Base-by-base conservation (phyloP, 352 stramenopile genomes). In the Pythium utonaiense region DNA sequence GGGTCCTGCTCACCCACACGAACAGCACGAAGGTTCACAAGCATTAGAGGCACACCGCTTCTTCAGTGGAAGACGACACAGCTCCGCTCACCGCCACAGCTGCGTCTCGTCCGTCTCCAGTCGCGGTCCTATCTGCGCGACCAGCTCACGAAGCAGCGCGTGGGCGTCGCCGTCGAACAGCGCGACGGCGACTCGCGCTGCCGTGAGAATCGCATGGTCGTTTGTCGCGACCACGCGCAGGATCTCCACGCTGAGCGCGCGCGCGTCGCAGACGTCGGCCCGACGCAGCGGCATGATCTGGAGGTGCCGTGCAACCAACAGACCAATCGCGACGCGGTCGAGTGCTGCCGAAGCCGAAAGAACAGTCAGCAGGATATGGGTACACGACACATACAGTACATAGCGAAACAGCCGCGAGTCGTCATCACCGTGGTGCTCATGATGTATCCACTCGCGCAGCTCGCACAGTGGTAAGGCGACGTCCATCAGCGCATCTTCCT, bases 401-500 rank as follows among this genome's bases (percentile, higher is more conserved):
- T 33, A 19, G 14, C n/a, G 40, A 10, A n/a, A n/a, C 40, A 25
- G 40, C 34, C 54, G 36, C 36, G 31, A n/a, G 42, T 28, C 17
- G 3, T 63, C 57, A 21, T 45, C 48, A 24, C 42, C 47, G 40
- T 41, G 36, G 9, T 27, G n/a, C 24, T 25, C 40, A 56, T 57
- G 24, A 0, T 33, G 16, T 14, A 67, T 27, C 53, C 60, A 67
- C 27, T 28, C 48, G 47, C 53, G 45, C 25, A 67, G 48, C 30
- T 62, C 53, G 60, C 19, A 27, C 36, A 67, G 34, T 13, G 60
- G 47, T 22, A 67, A 40, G 14, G 60, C 60, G 38, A 67, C 45
- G 13, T 40, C 21, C 9, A 45, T 33, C 24, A 67, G 49, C 22
- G 27, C 53, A 41, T 59, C 48, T 59, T 67, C 60, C 21, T 67